Evolutionary conservation across 768 basidiomycete species (phyloP), one percentile per base, ranked within the genome.

Genomic region (Suillus clintonianus): DNA sequence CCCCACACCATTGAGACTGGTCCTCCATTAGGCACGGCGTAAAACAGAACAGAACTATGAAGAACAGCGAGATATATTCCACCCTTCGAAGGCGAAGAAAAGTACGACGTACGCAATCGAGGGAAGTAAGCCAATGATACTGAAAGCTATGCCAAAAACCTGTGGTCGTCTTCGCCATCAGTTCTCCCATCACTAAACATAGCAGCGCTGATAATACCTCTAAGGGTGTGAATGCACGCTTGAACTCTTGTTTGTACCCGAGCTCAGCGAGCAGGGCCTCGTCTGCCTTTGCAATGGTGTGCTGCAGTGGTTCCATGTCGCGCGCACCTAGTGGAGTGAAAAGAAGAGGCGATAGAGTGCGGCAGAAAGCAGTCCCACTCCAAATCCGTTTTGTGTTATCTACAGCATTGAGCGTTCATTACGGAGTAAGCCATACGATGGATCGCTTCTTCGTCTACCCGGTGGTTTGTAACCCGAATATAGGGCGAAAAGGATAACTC

Each of bases 11-110:
- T 81, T 24, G 79, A 72, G 3, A 75, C 75, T 47, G 82, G 77
- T 34, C 82, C 86, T 5, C 85, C 85, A 72, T 86, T 84, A 0
- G 83, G 83, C 27, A 85, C 70, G 0, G 84, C 78, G 64, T 81
- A 83, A 41, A 74, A 53, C 5, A 84, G 73, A 17, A 83, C 81
- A 3, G 83, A 80, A 6, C 82, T 83, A 57, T 9, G 11, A 13
- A 51, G 2, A 34, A 41, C 4, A 22, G 15, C 19, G 13, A 30
- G n/a, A 32, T 51, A 13, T 22, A 57, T 56, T 0, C 1, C 7
- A 30, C 8, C 5, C 13, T 39, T 39, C 34, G 19, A 4, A 56
- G 27, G 22, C 3, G n/a, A 27, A 34, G 15, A 50, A 19, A 32
- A 13, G 11, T 10, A 14, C 27, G 2, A 51, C 65, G 27, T 54